Conservation (phyloP, 257 asterid species). For the Solanum appendiculatum region DNA sequence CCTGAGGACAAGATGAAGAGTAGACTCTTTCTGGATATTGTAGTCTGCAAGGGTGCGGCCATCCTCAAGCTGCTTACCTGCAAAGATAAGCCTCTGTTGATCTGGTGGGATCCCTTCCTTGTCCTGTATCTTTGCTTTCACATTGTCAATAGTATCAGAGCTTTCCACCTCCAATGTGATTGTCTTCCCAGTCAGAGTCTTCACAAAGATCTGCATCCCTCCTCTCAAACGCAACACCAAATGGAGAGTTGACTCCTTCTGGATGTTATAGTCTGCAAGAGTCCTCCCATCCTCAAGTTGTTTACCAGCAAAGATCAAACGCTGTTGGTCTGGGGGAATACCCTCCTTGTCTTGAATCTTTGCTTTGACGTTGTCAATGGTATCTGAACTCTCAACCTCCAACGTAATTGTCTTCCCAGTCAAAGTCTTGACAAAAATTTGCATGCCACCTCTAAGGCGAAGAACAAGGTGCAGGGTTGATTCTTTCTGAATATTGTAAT, state of each 20-base stretch:
- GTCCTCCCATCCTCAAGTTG: not conserved
- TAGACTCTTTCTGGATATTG: not conserved
- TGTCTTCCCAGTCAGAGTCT: not conserved
- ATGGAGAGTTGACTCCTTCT: not conserved
- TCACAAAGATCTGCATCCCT: not conserved
- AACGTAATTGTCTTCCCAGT: not conserved
- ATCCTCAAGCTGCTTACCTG: not conserved
- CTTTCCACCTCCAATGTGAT: not conserved
- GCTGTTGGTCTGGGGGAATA: not conserved
- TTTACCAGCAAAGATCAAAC: not conserved
- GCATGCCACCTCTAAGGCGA: not conserved
- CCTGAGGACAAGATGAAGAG: not conserved
- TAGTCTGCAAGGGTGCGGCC: not conserved
- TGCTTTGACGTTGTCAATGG: not conserved
- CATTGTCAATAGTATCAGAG: not conserved
- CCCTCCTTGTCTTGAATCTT: not conserved
- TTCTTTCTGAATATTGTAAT: not conserved
- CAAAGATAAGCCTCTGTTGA: not conserved
- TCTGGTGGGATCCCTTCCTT: slow-evolving; percentile 1
- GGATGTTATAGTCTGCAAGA: not conserved
- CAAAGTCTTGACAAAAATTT: not conserved
- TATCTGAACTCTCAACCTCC: not conserved
- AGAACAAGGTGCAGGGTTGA: not conserved
- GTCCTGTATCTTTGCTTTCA: not conserved
- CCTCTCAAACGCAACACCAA: not conserved